phyloP scores from a whole-genome alignment of 345 rosid genomes.

The Gossypium turneri region DNA sequence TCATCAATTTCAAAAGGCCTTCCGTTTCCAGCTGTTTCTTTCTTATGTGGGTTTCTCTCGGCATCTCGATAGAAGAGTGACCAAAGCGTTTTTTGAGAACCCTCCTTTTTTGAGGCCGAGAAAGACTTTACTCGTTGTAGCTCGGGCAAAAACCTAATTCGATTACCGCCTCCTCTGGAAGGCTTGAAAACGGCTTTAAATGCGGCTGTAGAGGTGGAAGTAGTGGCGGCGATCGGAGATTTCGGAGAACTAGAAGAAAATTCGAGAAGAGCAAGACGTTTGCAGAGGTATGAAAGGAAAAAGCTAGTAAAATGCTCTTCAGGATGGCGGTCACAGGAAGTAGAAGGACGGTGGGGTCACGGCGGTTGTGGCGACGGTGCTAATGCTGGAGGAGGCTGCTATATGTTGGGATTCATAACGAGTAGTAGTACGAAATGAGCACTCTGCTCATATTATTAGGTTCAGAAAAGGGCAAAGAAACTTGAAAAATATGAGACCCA shows the following conservation, averaged over 20 bases:
- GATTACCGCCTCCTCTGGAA: slow-evolving; percentile 22
- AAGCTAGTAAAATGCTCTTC: slow-evolving; percentile 85
- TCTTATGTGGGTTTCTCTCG: neutral
- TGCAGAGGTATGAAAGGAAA: slow-evolving; percentile 94
- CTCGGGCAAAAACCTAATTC: slow-evolving; percentile 57
- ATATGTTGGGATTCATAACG: slow-evolving; percentile 24
- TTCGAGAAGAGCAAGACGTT: slow-evolving; percentile 79
- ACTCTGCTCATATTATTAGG: slow-evolving; percentile 55
- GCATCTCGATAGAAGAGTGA: slow-evolving; percentile 47
- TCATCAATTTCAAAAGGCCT: slow-evolving; percentile 29
- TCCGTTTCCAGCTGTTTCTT: slow-evolving; percentile 16
- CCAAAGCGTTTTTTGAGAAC: slow-evolving; percentile 67
- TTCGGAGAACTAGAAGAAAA: slow-evolving; percentile 39
- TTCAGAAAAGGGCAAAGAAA: slow-evolving; percentile 6
- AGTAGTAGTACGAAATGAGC: slow-evolving; percentile 37
- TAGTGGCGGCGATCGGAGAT: slow-evolving; percentile 43
- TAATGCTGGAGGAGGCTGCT: slow-evolving; percentile 36
- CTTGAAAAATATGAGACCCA: slow-evolving; percentile 8
- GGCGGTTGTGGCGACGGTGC: slow-evolving; percentile 66
- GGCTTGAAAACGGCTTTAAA: slow-evolving; percentile 58
- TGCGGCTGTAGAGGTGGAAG: slow-evolving; percentile 47
- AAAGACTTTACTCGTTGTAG: slow-evolving; percentile 91
- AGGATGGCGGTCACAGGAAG: slow-evolving; percentile 85
- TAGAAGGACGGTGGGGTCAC: slow-evolving; percentile 74
- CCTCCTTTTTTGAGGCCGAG: slow-evolving; percentile 90